Percentiles rank a stretch among this genome's conserved stretches.
Evolutionary conservation across 2,329 filamentous ascomycete species (phyloP).

Genomic region (Hirsutella minnesotensis): DNA sequence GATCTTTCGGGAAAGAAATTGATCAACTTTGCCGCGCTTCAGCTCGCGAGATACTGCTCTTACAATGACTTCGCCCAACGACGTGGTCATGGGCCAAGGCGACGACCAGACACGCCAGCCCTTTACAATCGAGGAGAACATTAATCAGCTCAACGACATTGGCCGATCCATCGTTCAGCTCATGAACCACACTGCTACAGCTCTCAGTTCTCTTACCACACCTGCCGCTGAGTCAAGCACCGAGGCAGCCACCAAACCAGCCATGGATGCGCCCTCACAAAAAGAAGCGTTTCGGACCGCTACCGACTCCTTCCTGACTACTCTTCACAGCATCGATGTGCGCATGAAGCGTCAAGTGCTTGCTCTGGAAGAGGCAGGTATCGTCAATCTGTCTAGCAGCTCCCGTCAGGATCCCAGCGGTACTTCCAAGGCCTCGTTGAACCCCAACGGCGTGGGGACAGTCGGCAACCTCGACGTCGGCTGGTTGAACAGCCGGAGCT

Average conservation of each 20-base stretch:
- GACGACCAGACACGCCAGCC: constrained; percentile 24
- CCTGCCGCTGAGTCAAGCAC: constrained; percentile 8
- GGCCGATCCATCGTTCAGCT: constrained; percentile 44
- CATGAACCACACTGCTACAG: constrained; percentile 31
- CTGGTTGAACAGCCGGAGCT: constrained; percentile 77
- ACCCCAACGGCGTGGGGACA: constrained; percentile 42
- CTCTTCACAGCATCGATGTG: constrained; percentile 64
- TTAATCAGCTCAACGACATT: constrained; percentile 68
- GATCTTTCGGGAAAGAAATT: too few relatives aligned
- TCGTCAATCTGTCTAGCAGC: constrained; percentile 41
- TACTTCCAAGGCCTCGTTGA: constrained; percentile 30
- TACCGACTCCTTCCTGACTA: constrained; percentile 56
- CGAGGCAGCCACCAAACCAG: constrained; percentile 9
- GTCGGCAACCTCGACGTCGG: constrained; percentile 66
- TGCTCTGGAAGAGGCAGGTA: constrained; percentile 69
- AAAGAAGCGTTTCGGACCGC: constrained; percentile 45
- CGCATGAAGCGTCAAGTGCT: constrained; percentile 55
- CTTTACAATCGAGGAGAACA: constrained; percentile 67
- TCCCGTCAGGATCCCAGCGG: constrained; percentile 19
- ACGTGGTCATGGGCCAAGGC: constrained; percentile 18
- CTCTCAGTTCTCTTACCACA: constrained; percentile 32
- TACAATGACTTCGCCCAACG: constrained; percentile 19
- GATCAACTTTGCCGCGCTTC: too few relatives aligned
- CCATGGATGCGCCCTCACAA: constrained; percentile 34
- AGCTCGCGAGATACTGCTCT: not conserved